phyloP scores from a whole-genome alignment of 2,329 filamentous ascomycete genomes.

The Massarina eburnea region DNA sequence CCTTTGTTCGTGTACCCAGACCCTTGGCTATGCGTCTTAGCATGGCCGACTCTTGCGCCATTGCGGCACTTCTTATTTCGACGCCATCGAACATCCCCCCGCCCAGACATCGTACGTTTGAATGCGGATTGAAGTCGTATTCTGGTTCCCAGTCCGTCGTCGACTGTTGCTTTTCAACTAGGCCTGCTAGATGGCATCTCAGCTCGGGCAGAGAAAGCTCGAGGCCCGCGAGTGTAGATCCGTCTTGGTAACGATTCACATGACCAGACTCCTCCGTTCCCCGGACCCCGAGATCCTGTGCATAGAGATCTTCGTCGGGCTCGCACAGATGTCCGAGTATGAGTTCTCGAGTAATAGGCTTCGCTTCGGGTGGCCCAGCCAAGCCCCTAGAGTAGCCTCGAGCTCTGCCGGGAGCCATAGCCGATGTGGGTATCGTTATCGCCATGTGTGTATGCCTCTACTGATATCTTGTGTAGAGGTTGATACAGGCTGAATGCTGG shows the following conservation, averaged over 20 bases:
- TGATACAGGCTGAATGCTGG: background rate
- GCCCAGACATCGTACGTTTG: background rate
- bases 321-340: background rate
- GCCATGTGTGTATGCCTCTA: background rate
- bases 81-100: background rate
- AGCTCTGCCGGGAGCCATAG: background rate
- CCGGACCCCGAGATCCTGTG: background rate
- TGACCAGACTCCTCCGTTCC: background rate
- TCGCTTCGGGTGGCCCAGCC: background rate
- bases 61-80: background rate
- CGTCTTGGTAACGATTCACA: background rate
- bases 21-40: constrained; percentile 17
- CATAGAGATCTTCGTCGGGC: background rate
- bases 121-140: constrained; percentile 2
- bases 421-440: background rate
- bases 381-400: background rate
- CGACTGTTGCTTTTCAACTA: constrained; percentile 10
- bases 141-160: constrained; percentile 10
- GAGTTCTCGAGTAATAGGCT: background rate
- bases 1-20: constrained; percentile 10
- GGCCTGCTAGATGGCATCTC: constrained; percentile 7
- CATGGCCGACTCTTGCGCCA: background rate
- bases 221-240: background rate
- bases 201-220: constrained; percentile 4
- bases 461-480: background rate